These are phyloP conservation scores for Penicillium digitatum DNA, from an alignment of 2,329 filamentous ascomycete genomes.

Conservation along the genomic window DNA sequence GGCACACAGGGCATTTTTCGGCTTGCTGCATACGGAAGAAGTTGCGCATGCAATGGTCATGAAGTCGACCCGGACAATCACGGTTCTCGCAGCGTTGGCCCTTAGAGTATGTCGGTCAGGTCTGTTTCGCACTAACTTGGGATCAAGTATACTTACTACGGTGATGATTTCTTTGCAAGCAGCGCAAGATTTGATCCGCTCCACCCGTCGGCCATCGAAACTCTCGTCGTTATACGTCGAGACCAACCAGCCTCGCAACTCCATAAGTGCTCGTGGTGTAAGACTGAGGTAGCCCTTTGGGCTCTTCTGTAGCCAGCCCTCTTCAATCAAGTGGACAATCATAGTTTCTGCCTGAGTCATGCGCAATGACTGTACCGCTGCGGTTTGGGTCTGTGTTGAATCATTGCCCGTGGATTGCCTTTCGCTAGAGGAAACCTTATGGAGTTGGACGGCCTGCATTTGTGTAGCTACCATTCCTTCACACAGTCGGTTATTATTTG, in stretches of 20 bases:
- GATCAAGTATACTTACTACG: slow-evolving; percentile 46
- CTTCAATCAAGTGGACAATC: slow-evolving; percentile 65
- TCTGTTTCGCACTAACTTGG: not conserved
- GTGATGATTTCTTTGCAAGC: slow-evolving; percentile 90
- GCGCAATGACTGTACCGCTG: slow-evolving; percentile 56
- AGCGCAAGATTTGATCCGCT: slow-evolving; percentile 79
- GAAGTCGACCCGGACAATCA: slow-evolving; percentile 66
- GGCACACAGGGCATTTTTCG: slow-evolving; percentile 61
- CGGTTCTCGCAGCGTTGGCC: slow-evolving; percentile 70
- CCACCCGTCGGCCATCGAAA: slow-evolving; percentile 52
- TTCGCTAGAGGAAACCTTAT: slow-evolving; percentile 43
- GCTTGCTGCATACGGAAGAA: slow-evolving; percentile 66
- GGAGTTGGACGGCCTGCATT: slow-evolving; percentile 72
- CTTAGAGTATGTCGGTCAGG: slow-evolving; percentile 27
- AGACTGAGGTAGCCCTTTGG: slow-evolving; percentile 68
- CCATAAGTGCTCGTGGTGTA: slow-evolving; percentile 73
- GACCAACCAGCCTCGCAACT: slow-evolving; percentile 78
- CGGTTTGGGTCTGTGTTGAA: slow-evolving; percentile 35
- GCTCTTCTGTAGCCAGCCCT: slow-evolving; percentile 82
- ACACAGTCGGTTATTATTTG: slow-evolving; percentile 71
- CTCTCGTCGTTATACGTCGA: slow-evolving; percentile 81
- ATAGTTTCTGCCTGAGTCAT: slow-evolving; percentile 73
- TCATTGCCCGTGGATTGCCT: slow-evolving; percentile 41
- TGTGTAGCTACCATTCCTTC: slow-evolving; percentile 79
- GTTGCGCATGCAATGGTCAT: slow-evolving; percentile 69